Evolutionary conservation across 208 protist genomes (phyloP).

Genomic region (Leishmania gerbilli): DNA sequence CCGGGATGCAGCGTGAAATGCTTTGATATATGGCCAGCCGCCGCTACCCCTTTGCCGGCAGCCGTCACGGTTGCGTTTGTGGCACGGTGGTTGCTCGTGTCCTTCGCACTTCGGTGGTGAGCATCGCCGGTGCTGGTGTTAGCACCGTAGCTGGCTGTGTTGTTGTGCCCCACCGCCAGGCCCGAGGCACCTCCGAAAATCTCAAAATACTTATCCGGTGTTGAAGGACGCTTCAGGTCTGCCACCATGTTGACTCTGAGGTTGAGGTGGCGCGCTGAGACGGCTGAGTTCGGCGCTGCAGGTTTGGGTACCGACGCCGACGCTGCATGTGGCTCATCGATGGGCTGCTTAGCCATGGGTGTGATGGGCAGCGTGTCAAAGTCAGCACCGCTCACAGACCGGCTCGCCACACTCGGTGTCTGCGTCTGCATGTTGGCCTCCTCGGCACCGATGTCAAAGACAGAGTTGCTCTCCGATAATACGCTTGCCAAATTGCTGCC

Average conservation of each 20-base stretch:
- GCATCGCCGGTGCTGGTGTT: not conserved
- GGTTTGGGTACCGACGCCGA: not conserved
- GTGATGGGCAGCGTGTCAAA: slow-evolving; percentile 31
- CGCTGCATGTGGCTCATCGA: slow-evolving; percentile 7
- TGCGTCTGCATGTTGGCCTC: slow-evolving; percentile 12
- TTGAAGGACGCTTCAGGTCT: not conserved
- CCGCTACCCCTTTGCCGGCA: not conserved
- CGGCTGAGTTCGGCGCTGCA: not conserved
- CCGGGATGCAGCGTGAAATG: not conserved
- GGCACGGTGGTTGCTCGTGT: not conserved
- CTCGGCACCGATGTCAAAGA: slow-evolving; percentile 26
- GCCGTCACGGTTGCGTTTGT: not conserved
- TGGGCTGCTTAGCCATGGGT: slow-evolving; percentile 25
- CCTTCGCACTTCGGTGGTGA: not conserved
- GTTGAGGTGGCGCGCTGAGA: not conserved
- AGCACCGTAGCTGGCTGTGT: not conserved
- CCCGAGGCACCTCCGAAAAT: slow-evolving; percentile 5
- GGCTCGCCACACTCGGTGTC: slow-evolving; percentile 24
- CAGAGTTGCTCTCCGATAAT: slow-evolving; percentile 27
- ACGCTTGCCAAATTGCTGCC: slow-evolving; percentile 17
- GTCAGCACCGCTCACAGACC: slow-evolving; percentile 31
- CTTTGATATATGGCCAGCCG: not conserved
- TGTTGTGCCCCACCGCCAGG: not conserved
- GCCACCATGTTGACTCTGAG: slow-evolving; percentile 9
- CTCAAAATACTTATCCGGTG: slow-evolving; percentile 18